A percentile compares a stretch with the other conserved stretches of the same genome.
Conservation (phyloP, 805 yeast genomes). For the Lachancea lanzarotensis region DNA sequence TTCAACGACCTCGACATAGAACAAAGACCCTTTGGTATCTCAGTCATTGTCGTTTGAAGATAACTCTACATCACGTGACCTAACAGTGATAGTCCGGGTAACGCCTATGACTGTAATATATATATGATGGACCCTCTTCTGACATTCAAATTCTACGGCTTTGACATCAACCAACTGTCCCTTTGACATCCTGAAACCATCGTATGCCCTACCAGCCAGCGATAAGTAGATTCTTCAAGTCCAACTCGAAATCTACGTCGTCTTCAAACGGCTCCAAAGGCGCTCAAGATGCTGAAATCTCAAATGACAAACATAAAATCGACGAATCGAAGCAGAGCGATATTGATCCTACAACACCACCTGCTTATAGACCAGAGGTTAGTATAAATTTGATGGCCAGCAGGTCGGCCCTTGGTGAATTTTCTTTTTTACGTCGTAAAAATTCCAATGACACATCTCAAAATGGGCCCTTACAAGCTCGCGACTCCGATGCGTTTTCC, state of each 20-base stretch:
- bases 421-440: background rate
- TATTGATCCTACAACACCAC: background rate
- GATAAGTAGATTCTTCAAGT: constrained; percentile 29
- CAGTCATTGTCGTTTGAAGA: too few relatives aligned
- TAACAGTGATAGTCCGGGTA: too few relatives aligned
- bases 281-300: background rate
- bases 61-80: too few relatives aligned
- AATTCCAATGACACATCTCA: background rate
- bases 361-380: background rate
- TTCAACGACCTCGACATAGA: too few relatives aligned
- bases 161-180: too few relatives aligned
- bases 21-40: too few relatives aligned
- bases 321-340: background rate
- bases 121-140: too few relatives aligned
- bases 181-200: background rate
- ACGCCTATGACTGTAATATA: too few relatives aligned
- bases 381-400: background rate
- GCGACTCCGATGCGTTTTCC: background rate
- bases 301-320: background rate
- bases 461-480: background rate
- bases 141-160: background rate
- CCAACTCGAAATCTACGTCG: constrained; percentile 3
- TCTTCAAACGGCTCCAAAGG: background rate
- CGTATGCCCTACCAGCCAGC: constrained; percentile 25
- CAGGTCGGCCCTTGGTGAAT: background rate